Percentiles rank a stretch among this genome's conserved stretches.
phyloP scores from a whole-genome alignment of 2,329 filamentous ascomycete species.

The Ophiostoma sp. region DNA sequence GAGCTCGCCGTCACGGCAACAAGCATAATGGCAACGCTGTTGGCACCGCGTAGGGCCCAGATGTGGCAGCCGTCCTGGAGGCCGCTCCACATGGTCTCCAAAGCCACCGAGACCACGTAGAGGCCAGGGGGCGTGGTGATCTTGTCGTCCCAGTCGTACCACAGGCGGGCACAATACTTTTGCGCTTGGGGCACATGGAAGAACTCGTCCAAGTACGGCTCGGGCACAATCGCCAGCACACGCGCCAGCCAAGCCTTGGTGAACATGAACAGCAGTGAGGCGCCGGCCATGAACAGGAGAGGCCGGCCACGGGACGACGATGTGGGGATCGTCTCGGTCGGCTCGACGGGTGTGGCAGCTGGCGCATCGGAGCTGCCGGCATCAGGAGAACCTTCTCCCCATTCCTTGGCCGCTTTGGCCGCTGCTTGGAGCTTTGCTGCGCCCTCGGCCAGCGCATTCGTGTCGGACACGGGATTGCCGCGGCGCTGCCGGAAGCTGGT shows the following conservation, averaged over 20 bases:
- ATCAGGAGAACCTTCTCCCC: not conserved
- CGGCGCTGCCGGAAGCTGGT: constrained; percentile 28
- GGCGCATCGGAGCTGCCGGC: not conserved
- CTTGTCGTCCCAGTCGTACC: constrained; percentile 86
- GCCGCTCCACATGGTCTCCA: constrained; percentile 23
- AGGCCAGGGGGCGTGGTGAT: constrained; percentile 94
- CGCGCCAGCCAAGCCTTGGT: constrained; percentile 43
- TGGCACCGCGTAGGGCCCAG: constrained; percentile 51
- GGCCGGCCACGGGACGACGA: constrained; percentile 18
- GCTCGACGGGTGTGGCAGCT: not conserved
- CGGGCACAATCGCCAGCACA: constrained; percentile 46
- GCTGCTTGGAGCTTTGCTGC: constrained; percentile 2
- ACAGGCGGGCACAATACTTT: constrained; percentile 75
- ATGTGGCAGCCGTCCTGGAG: constrained; percentile 30
- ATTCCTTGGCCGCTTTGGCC: constrained; percentile 18
- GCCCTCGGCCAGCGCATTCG: constrained; percentile 21
- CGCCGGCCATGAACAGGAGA: constrained; percentile 26
- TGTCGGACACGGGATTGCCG: constrained; percentile 24
- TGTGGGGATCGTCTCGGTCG: not conserved
- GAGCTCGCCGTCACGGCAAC: constrained; percentile 50
- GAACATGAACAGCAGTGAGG: constrained; percentile 33
- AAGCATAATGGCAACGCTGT: constrained; percentile 46
- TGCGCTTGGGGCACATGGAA: constrained; percentile 93
- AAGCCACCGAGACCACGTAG: constrained; percentile 32
- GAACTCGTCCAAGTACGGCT: constrained; percentile 69